A percentile compares a stretch with the other conserved stretches of the same genome.
Conservation (phyloP, 78 protist genomes). For the Pelomyxa schiedti region DNA sequence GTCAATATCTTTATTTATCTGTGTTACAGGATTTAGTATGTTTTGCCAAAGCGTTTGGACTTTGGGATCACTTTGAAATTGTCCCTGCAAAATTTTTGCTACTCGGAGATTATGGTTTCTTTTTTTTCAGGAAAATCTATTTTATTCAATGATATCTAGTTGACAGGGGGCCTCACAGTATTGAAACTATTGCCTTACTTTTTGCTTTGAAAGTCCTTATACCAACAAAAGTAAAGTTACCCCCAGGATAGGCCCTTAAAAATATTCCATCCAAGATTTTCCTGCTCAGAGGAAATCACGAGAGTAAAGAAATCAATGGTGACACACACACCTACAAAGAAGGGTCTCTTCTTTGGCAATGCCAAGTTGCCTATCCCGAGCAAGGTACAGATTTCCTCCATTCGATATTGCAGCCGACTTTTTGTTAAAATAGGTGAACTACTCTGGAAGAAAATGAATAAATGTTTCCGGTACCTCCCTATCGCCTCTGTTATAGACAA, state of each 20-base stretch:
- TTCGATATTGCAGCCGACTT: too few species aligned
- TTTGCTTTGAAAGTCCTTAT: slow-evolving; percentile 23
- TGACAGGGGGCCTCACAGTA: slow-evolving; percentile 30
- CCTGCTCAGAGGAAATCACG: slow-evolving; percentile 58
- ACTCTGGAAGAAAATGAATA: slow-evolving; percentile 12
- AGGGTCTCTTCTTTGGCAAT: neutral
- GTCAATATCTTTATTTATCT: too few species aligned
- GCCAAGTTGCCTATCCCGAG: slow-evolving; percentile 1
- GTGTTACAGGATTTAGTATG: slow-evolving; percentile 18
- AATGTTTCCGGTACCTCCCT: slow-evolving; percentile 7
- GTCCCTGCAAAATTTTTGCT: slow-evolving; percentile 17
- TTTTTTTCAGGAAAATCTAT: too few species aligned
- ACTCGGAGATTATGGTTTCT: slow-evolving; percentile 54
- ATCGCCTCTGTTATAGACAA: slow-evolving; percentile 13
- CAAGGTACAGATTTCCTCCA: too few species aligned
- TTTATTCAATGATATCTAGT: too few species aligned
- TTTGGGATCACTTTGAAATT: neutral
- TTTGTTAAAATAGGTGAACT: too few species aligned
- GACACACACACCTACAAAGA: slow-evolving; percentile 5
- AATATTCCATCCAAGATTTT: too few species aligned
- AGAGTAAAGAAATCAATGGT: slow-evolving; percentile 5
- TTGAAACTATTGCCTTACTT: slow-evolving; percentile 29
- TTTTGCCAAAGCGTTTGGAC: slow-evolving; percentile 6
- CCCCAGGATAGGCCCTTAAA: too few species aligned
- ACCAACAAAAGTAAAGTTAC: too few species aligned